These are phyloP conservation scores for Heliosperma pusillum DNA, from an alignment of 148 eudicot species.

Conservation along the genomic window DNA sequence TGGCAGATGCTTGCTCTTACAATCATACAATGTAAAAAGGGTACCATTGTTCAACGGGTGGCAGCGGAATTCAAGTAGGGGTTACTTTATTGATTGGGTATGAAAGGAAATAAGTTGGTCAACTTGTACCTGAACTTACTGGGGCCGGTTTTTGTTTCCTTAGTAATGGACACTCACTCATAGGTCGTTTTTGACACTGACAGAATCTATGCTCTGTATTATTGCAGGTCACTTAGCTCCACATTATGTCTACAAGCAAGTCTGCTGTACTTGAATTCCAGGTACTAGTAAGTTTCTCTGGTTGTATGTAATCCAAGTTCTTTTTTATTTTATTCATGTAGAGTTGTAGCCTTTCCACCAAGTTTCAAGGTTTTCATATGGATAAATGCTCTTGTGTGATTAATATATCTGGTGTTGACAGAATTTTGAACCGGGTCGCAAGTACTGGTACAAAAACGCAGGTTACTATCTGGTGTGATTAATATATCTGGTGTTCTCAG, in stretches of 20 bases:
- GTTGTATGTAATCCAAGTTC: too few species aligned
- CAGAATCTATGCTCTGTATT: slow-evolving; percentile 19
- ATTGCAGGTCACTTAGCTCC: slow-evolving; percentile 8
- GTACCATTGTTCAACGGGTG: not conserved
- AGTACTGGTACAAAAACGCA: too few species aligned
- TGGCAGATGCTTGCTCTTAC: not conserved
- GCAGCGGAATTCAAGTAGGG: slow-evolving; percentile 8
- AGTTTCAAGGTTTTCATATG: too few species aligned
- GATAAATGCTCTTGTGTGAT: too few species aligned
- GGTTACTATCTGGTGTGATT: too few species aligned
- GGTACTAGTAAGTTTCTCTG: too few species aligned
- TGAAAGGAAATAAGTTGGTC: slow-evolving; percentile 7
- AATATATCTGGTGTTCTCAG: too few species aligned
- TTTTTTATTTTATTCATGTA: too few species aligned
- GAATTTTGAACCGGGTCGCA: too few species aligned
- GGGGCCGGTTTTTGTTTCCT: slow-evolving; percentile 10
- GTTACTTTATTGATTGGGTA: slow-evolving; percentile 13
- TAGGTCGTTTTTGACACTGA: slow-evolving; percentile 23
- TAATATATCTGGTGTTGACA: too few species aligned
- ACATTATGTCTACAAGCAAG: not conserved
- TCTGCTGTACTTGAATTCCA: too few species aligned
- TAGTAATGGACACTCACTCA: slow-evolving; percentile 14
- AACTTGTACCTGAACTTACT: slow-evolving; percentile 2
- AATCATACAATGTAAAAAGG: slow-evolving; percentile 6
- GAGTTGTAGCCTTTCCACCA: too few species aligned